These are phyloP conservation scores for Solanum sejunctum DNA, from an alignment of 257 asterid genomes.

Conservation along the genomic window DNA sequence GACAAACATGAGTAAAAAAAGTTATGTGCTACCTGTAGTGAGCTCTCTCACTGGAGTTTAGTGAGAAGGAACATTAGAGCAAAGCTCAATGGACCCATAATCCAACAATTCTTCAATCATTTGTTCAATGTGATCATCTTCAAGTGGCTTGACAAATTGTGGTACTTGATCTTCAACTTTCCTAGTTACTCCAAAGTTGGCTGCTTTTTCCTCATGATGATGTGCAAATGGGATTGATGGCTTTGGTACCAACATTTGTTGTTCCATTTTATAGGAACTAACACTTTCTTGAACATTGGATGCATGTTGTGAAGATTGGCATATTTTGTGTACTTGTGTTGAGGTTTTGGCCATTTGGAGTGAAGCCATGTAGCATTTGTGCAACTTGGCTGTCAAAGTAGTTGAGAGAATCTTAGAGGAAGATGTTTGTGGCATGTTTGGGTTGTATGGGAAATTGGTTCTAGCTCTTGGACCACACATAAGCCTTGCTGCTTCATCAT, in stretches of 20 bases:
- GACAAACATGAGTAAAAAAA: background rate
- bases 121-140: slow-evolving; percentile 74
- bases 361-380: slow-evolving; percentile 60
- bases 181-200: background rate
- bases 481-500: slow-evolving; percentile 81
- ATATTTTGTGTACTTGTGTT: background rate
- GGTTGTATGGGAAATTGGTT: slow-evolving; percentile 54
- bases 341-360: slow-evolving; percentile 34
- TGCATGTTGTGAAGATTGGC: background rate
- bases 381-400: slow-evolving; percentile 64
- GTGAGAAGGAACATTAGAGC: slow-evolving; percentile 18
- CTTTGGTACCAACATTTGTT: background rate
- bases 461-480: slow-evolving; percentile 82
- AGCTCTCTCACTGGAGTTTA: background rate
- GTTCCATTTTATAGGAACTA: background rate
- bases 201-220: background rate
- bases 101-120: slow-evolving; percentile 83
- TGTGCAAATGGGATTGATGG: background rate
- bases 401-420: slow-evolving; percentile 54
- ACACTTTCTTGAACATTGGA: background rate
- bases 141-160: slow-evolving; percentile 24
- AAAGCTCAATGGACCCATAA: slow-evolving; percentile 60
- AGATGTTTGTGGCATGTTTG: slow-evolving; percentile 38
- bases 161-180: background rate
- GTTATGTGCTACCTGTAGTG: background rate